Evolutionary conservation across 2,329 filamentous ascomycete genomes (phyloP).

Genomic region (Arachnomyces sp.): DNA sequence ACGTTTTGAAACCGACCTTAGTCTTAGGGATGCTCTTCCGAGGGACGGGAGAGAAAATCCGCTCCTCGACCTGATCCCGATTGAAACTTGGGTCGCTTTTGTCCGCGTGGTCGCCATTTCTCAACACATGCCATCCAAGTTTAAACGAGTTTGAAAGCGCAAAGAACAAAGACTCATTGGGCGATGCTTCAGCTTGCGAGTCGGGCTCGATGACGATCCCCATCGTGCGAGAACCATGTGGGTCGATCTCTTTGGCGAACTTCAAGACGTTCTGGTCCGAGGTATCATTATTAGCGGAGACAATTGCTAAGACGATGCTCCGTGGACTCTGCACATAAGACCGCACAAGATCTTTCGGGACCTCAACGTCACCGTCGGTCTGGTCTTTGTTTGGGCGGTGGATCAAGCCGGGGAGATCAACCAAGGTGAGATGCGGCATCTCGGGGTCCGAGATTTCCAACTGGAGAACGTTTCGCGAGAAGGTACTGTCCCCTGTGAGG

Average conservation of each 20-base stretch:
- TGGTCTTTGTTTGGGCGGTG: conserved; percentile 47
- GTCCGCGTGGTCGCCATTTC: conserved; percentile 28
- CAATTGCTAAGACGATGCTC: conserved; percentile 41
- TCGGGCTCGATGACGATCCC: conserved; percentile 45
- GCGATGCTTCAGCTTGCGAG: conserved; percentile 26
- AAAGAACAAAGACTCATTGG: conserved; percentile 27
- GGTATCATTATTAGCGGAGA: conserved; percentile 37
- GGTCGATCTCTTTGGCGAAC: conserved; percentile 28
- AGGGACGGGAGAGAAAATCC: conserved; percentile 26
- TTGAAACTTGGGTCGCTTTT: not conserved
- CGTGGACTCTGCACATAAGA: conserved; percentile 34
- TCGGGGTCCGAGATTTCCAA: conserved; percentile 53
- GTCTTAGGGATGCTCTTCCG: conserved; percentile 18
- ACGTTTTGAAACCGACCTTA: conserved; percentile 22
- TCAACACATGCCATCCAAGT: conserved; percentile 44
- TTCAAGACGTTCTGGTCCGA: conserved; percentile 35
- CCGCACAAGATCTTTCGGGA: conserved; percentile 41
- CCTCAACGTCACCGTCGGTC: conserved; percentile 44
- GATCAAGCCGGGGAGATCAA: conserved; percentile 54
- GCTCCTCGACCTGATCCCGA: conserved; percentile 25
- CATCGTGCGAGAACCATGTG: conserved; percentile 26
- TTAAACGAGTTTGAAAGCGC: conserved; percentile 29
- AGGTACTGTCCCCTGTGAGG: conserved; percentile 14
- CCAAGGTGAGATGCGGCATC: conserved; percentile 52
- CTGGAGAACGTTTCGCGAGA: conserved; percentile 44